These are phyloP conservation scores for Phytophthora tubulina DNA, from an alignment of 352 stramenopile genomes.

Conservation along the genomic window DNA sequence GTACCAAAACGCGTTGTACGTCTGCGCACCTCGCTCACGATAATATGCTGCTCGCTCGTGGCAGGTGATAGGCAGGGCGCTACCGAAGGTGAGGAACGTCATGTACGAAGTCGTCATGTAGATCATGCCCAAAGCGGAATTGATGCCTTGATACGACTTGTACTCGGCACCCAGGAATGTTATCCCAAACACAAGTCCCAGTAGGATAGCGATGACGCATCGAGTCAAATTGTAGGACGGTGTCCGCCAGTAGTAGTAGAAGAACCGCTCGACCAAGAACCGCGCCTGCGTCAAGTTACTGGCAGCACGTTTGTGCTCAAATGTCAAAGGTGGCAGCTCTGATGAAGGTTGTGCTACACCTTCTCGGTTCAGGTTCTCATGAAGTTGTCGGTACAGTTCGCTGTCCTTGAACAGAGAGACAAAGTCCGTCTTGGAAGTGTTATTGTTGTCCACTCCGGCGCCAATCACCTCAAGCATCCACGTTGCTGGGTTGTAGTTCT, in stretches of 20 bases:
- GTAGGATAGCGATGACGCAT: too few species aligned
- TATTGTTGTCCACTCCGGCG: background rate
- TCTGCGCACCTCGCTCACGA: background rate
- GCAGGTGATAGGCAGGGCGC: background rate
- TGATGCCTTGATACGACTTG: background rate
- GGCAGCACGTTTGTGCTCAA: background rate
- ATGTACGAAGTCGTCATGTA: background rate
- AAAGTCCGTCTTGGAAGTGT: background rate
- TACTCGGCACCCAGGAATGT: background rate
- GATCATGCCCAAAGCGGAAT: slow-evolving; percentile 1
- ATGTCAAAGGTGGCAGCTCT: background rate
- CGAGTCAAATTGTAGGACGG: background rate
- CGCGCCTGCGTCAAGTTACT: background rate
- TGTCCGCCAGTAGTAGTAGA: background rate
- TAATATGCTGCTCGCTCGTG: background rate
- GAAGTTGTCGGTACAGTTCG: background rate
- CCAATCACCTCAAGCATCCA: background rate
- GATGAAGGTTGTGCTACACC: background rate
- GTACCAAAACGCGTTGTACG: slow-evolving; percentile 4
- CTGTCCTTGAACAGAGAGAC: background rate
- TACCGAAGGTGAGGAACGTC: background rate
- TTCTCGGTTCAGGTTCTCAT: background rate
- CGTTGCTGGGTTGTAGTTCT: background rate
- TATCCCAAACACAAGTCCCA: background rate
- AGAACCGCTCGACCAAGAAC: background rate